These are phyloP conservation scores for Fonsecaea erecta DNA, from an alignment of 2,329 filamentous ascomycete species.

Conservation along the genomic window DNA sequence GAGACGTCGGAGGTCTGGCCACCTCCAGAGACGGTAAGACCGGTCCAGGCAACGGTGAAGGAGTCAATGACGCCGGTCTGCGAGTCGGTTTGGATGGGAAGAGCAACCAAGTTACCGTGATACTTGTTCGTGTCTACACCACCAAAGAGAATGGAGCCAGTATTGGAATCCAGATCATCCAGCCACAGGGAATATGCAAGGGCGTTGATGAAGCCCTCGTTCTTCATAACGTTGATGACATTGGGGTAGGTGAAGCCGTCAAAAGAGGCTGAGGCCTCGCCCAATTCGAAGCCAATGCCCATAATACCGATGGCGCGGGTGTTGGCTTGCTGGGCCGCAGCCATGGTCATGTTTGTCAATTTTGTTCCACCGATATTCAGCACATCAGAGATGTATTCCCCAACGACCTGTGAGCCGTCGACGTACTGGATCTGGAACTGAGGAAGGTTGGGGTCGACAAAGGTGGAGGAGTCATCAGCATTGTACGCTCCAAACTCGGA, in stretches of 20 bases:
- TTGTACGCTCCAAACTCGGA: constrained; percentile 37
- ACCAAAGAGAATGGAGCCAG: constrained; percentile 76
- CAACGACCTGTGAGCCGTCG: constrained; percentile 44
- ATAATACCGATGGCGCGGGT: constrained; percentile 42
- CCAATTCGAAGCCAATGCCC: constrained; percentile 47
- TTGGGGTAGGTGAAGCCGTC: constrained; percentile 57
- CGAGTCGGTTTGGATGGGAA: constrained; percentile 60
- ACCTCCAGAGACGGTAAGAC: constrained; percentile 27
- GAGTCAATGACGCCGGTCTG: constrained; percentile 59
- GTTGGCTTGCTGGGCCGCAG: constrained; percentile 38
- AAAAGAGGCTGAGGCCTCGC: constrained; percentile 34
- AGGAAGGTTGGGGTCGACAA: constrained; percentile 26
- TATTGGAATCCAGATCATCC: constrained; percentile 61
- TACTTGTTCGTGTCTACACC: constrained; percentile 80
- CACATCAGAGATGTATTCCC: constrained; percentile 47
- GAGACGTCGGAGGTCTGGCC: constrained; percentile 48
- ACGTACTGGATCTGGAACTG: constrained; percentile 47
- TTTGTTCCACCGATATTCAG: constrained; percentile 43
- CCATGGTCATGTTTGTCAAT: constrained; percentile 48
- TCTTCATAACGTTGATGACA: constrained; percentile 67
- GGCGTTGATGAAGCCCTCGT: constrained; percentile 60
- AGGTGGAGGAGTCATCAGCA: constrained; percentile 35
- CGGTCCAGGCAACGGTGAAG: constrained; percentile 53
- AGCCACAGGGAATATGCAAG: constrained; percentile 46
- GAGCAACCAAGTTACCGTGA: constrained; percentile 63